Evolutionary conservation across 352 stramenopile species (phyloP), one percentile per base, ranked within the genome.

Genomic region (Blastocystis hominis): DNA sequence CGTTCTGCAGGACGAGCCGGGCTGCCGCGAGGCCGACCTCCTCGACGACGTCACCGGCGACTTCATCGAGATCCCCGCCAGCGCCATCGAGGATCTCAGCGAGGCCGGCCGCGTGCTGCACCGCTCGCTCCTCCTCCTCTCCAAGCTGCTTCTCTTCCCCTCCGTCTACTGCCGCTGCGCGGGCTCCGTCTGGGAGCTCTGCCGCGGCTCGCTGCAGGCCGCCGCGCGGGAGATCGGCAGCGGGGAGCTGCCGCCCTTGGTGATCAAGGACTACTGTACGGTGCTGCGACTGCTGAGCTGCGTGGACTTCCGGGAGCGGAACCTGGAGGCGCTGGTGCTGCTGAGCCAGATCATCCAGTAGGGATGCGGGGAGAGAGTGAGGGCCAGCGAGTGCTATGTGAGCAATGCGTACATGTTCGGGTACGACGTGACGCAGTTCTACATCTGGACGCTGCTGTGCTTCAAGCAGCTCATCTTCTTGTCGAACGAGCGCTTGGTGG

Each of bases 401-500:
- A 46, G 36, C 9, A 84, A 84, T 54, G 72, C 62, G 24, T 84
- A 84, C 50, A 63, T 84, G 53, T 68, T 54, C 56, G 72, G 72
- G 1, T 20, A 44, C 5, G 15, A 63, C 2, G 34, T 66, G 20
- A 84, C 72, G 2, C 72, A 84, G 56, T 84, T 84, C 47, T 84
- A 84, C 44, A 84, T 84, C 50, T 24, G 62, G 34, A 66, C 47
- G 10, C 55, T 84, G 30, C n/a, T 64, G 40, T 66, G 72, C 47
- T 84, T 84, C 72, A 84, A 84, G 36, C 72, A 84, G 36, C 44
- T 47, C n/a, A 66, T 84, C 24, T 84, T 10, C 30, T 17, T 64
- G 6, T 34, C 44, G 47, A 84, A 64, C 47, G 68, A 64, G 17
- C 72, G 68, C 15, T 53, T 84, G 17, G 72, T 17, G 44, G n/a